These are phyloP conservation scores for Exophiala calicioides DNA, from an alignment of 2,329 filamentous ascomycete species.

Conservation along the genomic window DNA sequence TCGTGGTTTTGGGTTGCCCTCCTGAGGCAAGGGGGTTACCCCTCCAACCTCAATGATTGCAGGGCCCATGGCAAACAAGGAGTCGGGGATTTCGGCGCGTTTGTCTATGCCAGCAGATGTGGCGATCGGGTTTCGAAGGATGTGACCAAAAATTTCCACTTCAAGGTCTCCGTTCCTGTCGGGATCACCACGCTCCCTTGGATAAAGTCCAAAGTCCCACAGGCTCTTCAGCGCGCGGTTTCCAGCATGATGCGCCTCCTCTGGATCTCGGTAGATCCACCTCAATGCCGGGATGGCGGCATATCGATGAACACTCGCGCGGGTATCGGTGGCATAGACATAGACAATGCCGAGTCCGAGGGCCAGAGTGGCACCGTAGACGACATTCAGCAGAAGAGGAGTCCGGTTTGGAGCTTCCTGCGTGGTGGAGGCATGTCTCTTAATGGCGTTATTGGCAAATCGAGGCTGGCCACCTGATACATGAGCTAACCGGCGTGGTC, in stretches of 20 bases:
- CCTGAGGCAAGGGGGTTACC: conserved; percentile 81
- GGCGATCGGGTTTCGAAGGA: conserved; percentile 80
- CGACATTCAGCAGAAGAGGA: conserved; percentile 50
- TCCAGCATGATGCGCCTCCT: conserved; percentile 87
- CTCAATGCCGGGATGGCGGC: conserved; percentile 55
- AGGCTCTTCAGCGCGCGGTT: conserved; percentile 70
- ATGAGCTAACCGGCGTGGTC: neutral
- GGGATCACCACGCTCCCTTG: conserved; percentile 72
- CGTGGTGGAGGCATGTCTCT: conserved; percentile 28
- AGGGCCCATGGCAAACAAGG: conserved; percentile 80
- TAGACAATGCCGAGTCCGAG: conserved; percentile 55
- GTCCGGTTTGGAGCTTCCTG: conserved; percentile 34
- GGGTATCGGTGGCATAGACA: conserved; percentile 72
- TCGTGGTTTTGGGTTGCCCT: conserved; percentile 81
- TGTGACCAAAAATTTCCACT: conserved; percentile 73
- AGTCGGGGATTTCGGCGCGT: conserved; percentile 82
- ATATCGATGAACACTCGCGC: conserved; percentile 69
- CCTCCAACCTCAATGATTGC: conserved; percentile 91
- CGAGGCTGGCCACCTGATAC: neutral
- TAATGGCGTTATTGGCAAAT: conserved; percentile 3
- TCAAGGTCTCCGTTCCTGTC: conserved; percentile 56
- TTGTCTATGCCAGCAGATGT: conserved; percentile 97
- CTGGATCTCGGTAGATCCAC: conserved; percentile 52
- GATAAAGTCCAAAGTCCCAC: conserved; percentile 73
- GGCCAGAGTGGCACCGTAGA: conserved; percentile 57